These are phyloP conservation scores for Ophiostoma ulmi DNA, from an alignment of 2,329 filamentous ascomycete genomes.

Conservation along the genomic window DNA sequence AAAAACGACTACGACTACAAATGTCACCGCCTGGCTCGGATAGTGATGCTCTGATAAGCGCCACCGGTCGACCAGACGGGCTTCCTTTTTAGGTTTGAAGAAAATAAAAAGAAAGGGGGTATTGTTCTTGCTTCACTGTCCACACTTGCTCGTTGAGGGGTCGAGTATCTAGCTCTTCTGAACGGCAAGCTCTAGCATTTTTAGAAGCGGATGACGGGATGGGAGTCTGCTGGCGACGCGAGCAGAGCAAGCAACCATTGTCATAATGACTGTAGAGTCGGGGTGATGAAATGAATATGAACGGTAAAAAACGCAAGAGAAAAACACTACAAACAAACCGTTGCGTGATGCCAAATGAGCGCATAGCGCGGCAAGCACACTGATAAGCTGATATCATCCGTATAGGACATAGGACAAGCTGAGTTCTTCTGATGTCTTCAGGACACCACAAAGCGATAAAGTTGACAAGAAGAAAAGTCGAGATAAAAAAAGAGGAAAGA, in stretches of 20 bases:
- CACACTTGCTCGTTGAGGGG: slow-evolving; percentile 59
- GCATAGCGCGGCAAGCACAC: neutral
- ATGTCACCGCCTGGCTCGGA: slow-evolving; percentile 16
- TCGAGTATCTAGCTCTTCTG: slow-evolving; percentile 33
- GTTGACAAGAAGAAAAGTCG: neutral
- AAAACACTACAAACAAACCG: neutral
- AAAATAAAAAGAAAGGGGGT: slow-evolving; percentile 24
- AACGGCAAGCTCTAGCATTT: slow-evolving; percentile 63
- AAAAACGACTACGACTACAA: neutral
- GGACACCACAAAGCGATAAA: no score
- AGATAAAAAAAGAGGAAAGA: neutral
- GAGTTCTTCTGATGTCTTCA: neutral
- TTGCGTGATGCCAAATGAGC: neutral
- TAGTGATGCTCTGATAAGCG: slow-evolving; percentile 3
- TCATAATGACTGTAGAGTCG: neutral
- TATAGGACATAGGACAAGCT: neutral
- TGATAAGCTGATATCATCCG: neutral
- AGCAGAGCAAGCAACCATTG: neutral
- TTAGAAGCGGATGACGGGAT: slow-evolving; percentile 45
- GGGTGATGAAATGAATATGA: neutral
- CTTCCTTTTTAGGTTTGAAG: slow-evolving; percentile 17
- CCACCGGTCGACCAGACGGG: slow-evolving; percentile 29
- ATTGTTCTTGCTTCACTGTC: slow-evolving; percentile 62
- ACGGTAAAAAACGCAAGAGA: no score
- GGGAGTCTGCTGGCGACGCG: neutral